phyloP scores from a whole-genome alignment of 2,329 filamentous ascomycete genomes.

The Penicillium sp. region DNA sequence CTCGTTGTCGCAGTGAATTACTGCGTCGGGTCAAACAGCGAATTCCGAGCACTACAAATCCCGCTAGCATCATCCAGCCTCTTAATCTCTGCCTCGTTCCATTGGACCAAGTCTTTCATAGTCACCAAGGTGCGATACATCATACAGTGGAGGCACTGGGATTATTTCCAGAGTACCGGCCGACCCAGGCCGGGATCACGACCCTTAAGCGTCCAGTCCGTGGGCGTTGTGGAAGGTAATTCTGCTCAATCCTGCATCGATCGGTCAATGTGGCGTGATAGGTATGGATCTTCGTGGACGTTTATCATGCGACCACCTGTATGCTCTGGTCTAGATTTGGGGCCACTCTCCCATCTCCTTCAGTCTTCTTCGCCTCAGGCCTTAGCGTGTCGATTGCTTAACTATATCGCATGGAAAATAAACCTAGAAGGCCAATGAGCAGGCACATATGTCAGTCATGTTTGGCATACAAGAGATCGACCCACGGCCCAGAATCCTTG shows the following conservation, averaged over 20 bases:
- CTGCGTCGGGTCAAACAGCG: constrained; percentile 42
- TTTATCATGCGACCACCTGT: constrained; percentile 35
- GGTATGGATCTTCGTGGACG: constrained; percentile 42
- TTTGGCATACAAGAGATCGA: constrained; percentile 48
- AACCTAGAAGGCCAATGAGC: constrained; percentile 30
- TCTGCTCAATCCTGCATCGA: constrained; percentile 25
- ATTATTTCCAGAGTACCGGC: constrained; percentile 36
- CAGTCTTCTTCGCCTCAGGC: constrained; percentile 47
- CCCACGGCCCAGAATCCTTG: constrained; percentile 48
- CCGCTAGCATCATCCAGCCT: not conserved
- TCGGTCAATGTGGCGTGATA: constrained; percentile 28
- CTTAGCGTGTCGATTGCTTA: constrained; percentile 40
- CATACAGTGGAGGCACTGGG: constrained; percentile 34
- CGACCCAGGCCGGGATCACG: constrained; percentile 16
- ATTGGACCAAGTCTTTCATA: constrained; percentile 35
- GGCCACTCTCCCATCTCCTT: constrained; percentile 35
- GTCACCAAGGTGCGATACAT: constrained; percentile 46
- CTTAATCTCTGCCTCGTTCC: constrained; percentile 32
- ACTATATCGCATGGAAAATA: too few relatives aligned
- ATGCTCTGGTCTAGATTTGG: constrained; percentile 41
- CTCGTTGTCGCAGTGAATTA: constrained; percentile 38
- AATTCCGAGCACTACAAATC: constrained; percentile 21
- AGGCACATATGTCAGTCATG: constrained; percentile 45
- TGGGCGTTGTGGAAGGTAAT: constrained; percentile 24
- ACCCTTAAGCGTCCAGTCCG: constrained; percentile 26